These are phyloP conservation scores for Cubamyces sp. DNA, from an alignment of 768 basidiomycete genomes.

Conservation along the genomic window DNA sequence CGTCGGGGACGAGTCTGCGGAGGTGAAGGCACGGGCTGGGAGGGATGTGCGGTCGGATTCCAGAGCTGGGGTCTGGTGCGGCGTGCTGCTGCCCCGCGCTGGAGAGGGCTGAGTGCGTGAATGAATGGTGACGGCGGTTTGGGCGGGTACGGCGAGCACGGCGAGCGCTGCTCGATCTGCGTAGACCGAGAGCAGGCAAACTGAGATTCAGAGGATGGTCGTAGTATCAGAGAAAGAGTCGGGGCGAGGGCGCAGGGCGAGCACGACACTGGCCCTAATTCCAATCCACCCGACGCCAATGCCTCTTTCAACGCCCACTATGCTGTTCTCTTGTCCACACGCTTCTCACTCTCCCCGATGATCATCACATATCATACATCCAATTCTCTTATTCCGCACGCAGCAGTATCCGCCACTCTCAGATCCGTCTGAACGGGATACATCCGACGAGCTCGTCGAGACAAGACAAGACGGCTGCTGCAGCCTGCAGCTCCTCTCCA, in stretches of 20 bases:
- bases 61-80: constrained; percentile 51
- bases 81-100: constrained; percentile 54
- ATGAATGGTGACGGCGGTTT: constrained; percentile 62
- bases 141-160: constrained; percentile 11
- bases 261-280: background rate
- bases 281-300: background rate
- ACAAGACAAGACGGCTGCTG: constrained; percentile 1
- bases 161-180: constrained; percentile 21
- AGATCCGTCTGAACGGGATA: background rate
- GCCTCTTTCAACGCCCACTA: background rate
- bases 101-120: constrained; percentile 58
- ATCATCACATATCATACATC: background rate
- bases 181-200: constrained; percentile 3
- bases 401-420: background rate
- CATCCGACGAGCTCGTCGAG: background rate
- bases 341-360: constrained; percentile 4
- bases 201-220: constrained; percentile 15
- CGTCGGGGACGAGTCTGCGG: constrained; percentile 12
- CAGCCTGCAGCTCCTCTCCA: background rate
- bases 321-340: background rate
- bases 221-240: constrained; percentile 19
- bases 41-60: constrained; percentile 29
- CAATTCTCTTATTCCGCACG: background rate
- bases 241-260: too few species aligned
- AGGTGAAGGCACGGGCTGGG: constrained; percentile 28